Percentiles rank a stretch among this genome's conserved stretches.
These are phyloP conservation scores for Calophaca sinica DNA, from an alignment of 306 rosid genomes.

Conservation along the genomic window DNA sequence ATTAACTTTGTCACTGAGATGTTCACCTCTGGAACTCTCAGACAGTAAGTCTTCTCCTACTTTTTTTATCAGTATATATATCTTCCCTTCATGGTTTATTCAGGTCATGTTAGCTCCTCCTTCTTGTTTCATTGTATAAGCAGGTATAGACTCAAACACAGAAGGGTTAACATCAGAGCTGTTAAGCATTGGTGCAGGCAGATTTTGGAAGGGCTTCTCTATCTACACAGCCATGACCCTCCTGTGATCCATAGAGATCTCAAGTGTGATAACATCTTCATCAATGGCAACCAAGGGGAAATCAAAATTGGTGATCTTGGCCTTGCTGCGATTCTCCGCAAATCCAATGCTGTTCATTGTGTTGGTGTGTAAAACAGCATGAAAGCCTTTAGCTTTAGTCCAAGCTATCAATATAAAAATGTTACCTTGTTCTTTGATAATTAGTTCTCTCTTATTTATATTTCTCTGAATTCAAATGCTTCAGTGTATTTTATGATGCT, in stretches of 20 bases:
- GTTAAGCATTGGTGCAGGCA: conserved; percentile 98
- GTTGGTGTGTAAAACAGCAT: conserved; percentile 71
- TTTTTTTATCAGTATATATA: neutral
- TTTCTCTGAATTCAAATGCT: conserved; percentile 8
- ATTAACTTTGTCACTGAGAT: conserved; percentile 97
- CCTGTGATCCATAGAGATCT: conserved; percentile 99
- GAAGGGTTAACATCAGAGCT: conserved; percentile 85
- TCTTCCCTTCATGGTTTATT: conserved; percentile 10
- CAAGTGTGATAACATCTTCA: conserved; percentile 96
- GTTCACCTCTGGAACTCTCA: conserved; percentile 98
- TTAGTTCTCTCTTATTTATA: neutral
- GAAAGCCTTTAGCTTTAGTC: conserved; percentile 38
- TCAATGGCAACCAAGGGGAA: conserved; percentile 98
- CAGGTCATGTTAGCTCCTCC: conserved; percentile 5
- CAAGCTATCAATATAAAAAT: conserved; percentile 16
- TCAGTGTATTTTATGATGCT: neutral
- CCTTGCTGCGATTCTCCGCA: conserved; percentile 88
- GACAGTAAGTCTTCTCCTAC: conserved; percentile 72
- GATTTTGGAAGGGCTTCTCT: conserved; percentile 87
- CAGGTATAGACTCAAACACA: conserved; percentile 90
- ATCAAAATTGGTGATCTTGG: conserved; percentile 99
- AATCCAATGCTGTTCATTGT: conserved; percentile 81
- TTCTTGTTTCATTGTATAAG: conserved; percentile 39
- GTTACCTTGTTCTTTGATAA: conserved; percentile 1
- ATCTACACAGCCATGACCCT: conserved; percentile 88